Evolutionary conservation across 306 rosid species (phyloP), one percentile per base, ranked within the genome.

Genomic region (Parietaria judaica): DNA sequence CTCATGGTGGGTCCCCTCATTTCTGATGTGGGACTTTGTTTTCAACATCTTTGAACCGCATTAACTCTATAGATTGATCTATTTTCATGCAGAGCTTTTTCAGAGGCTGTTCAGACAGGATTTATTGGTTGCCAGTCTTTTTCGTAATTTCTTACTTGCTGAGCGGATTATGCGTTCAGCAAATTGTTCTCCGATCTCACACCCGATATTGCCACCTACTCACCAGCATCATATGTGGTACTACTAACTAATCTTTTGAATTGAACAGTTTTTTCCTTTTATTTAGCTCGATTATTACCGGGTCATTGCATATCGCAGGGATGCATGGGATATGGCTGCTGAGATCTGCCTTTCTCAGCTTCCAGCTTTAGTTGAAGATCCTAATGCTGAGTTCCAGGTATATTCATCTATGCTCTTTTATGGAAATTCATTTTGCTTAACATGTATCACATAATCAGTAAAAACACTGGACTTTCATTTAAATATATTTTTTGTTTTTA

Each of bases 271-370:
- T n/a, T 44, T n/a, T 31, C 51, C 36, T 57, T 47, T 49, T 64
- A 50, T 16, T 23, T 51, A 61, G 59, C 69, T 61, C 54, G 49
- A 52, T 69, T 55, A 34, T 41, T 72, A 71, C 36, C 45, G 48
- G 39, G 56, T 69, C 64, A 36, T 50, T 65, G n/a, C 48, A 54
- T 54, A 60, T 69, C 76, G 81, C 80, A 94, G 99, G 99, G 99
- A 94, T 83, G 99, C 99, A 13, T 94, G 99, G 99, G 99, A 94
- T 80, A 94, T 94, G 99, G 99, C 97, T 72, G 99, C 97, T 72
- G 99, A 94, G 81, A 86, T 94, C 54, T 94, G 97, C 80, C 99
- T 94, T 56, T 80, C 99, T 76, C 99, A 94, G 78, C 99, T 89
- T 78, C 95, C 99, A 37, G 75, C 80, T 17, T 74, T 94, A 80